A percentile compares a stretch with the other conserved stretches of the same genome.
Conservation (phyloP, 164 flowering plant genomes). For the grape (Vitis vinifera) region ASM3070453v1 NC_081805.1:19595501-19596000, state of each 20-base stretch:
- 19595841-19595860: no score
- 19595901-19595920: background rate
- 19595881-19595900: no score
- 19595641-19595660: slow-evolving; percentile 77
- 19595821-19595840: no score
- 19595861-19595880: no score
- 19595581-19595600: slow-evolving; percentile 72
- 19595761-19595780: background rate
- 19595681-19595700: slow-evolving; percentile 80
- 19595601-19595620: slow-evolving; percentile 78
- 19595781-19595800: no score
- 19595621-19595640: slow-evolving; percentile 67
- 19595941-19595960: background rate
- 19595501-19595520: slow-evolving; percentile 40
- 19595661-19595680: slow-evolving; percentile 83
- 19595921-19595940: slow-evolving; percentile 7
- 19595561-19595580: slow-evolving; percentile 61
- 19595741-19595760: background rate
- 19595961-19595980: slow-evolving; percentile 9
- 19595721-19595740: background rate
- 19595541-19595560: slow-evolving; percentile 48
- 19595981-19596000: background rate
- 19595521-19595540: slow-evolving; percentile 50
- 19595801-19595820: no score
- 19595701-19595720: slow-evolving; percentile 46